Evolutionary conservation across 2,329 filamentous ascomycete species (phyloP), one percentile per base, ranked within the genome.

Genomic region (Pyrenophora seminiperda): DNA sequence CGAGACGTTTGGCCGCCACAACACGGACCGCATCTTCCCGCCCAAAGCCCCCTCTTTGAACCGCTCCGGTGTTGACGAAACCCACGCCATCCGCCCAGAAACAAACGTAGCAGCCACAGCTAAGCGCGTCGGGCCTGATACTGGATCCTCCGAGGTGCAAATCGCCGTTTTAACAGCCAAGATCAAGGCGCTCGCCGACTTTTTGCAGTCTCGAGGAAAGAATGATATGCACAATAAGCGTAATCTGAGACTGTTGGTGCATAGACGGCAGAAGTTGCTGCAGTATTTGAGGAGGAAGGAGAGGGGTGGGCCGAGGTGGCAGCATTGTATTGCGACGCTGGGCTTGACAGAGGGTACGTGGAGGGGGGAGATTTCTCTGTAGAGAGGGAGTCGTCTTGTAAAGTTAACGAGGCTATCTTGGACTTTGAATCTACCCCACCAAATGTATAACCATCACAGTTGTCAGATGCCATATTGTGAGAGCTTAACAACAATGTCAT

Each of bases 91-190:
- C 19, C 82, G 83, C 60, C 81, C 79, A 0, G 54, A 65, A 18
- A 71, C 67, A 9, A 72, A 71, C 38, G 41, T 56, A 11, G 59
- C 54, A 9, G 66, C 58, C 13, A 44, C 61, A 4, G 63, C 53
- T 36, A 82, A 82, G 40, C 87, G 95, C 24, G 85, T 86, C n/a
- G 94, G 94, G 0, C 89, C 88, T 4, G 94, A 99, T 71, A 99
- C 93, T 1, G 94, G 94, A 29, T 96, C 90, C 64, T 90, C 90
- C 5, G 94, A 99, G 76, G 95, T 99, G n/a, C 94, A 99, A 79
- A 91, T 95, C 60, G 92, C 91, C 37, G 95, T 99, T 63, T 75
- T 99, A 71, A 99, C 94, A 3, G 84, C 91, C 49, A 97, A 97
- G 81, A 99, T 99, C 70, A 82, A 90, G 56, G 86, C 88, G 18